Conservation (phyloP, 2,329 filamentous ascomycete species). For the Calycina marina region DNA sequence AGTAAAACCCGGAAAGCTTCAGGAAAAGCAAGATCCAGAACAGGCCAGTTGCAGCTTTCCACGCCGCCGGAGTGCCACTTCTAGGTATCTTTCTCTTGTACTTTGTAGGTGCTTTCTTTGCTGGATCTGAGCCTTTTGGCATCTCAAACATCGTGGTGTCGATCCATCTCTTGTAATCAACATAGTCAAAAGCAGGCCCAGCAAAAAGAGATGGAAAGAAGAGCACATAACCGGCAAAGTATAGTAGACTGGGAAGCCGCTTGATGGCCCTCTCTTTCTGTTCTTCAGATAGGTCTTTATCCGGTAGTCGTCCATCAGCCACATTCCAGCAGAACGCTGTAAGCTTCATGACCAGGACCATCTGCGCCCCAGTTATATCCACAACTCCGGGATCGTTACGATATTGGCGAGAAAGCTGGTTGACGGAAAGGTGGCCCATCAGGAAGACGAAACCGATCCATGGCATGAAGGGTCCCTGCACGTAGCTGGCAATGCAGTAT, state of each 20-base stretch:
- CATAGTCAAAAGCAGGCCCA: constrained; percentile 87
- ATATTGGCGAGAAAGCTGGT: constrained; percentile 71
- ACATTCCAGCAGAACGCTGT: constrained; percentile 97
- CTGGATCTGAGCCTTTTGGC: constrained; percentile 64
- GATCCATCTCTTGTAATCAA: constrained; percentile 84
- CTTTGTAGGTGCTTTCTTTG: constrained; percentile 71
- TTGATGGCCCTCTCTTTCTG: constrained; percentile 72
- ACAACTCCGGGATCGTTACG: constrained; percentile 49
- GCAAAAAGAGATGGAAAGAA: constrained; percentile 89
- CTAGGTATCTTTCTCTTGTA: constrained; percentile 88
- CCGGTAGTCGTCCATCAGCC: constrained; percentile 72
- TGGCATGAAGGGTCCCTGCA: constrained; percentile 89
- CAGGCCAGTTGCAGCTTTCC: constrained; percentile 60
- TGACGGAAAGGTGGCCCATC: constrained; percentile 90
- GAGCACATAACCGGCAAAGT: constrained; percentile 81
- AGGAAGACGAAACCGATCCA: constrained; percentile 90
- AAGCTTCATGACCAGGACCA: constrained; percentile 97
- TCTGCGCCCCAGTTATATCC: constrained; percentile 91
- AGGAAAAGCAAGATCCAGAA: constrained; percentile 71
- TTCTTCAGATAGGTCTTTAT: constrained; percentile 66
- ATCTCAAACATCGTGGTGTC: constrained; percentile 91
- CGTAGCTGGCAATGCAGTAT: constrained; percentile 70
- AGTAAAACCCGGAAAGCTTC: constrained; percentile 54
- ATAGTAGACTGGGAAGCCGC: constrained; percentile 58
- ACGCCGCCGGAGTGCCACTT: constrained; percentile 69